Evolutionary conservation across 345 rosid species (phyloP), one percentile per base, ranked within the genome.

Genomic region (Draba incana): DNA sequence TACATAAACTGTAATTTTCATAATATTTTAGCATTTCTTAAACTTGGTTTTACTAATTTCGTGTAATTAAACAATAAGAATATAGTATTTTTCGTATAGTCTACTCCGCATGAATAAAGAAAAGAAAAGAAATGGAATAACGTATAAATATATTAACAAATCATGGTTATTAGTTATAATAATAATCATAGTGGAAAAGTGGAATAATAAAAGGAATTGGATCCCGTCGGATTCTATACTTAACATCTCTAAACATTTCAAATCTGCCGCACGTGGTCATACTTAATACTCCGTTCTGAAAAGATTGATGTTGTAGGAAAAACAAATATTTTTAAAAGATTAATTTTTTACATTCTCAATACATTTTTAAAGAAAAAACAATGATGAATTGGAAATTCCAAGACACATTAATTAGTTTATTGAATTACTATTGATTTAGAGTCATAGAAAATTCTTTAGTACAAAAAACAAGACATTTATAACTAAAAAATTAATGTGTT

Each of bases 181-280:
- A 45, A 55, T 46, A 64, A 64, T 23, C 70, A 37, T 64, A 63
- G 64, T 56, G 50, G 65, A 3, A 62, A 61, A 54, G 57, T 54
- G 25, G 70, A 37, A 47, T 57, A 25, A 10, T 16, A 4, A 30
- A 57, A 42, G 8, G 62, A 43, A 73, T 25, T 33, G 62, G 66
- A 73, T 58, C 66, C 67, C 31, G 39, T 66, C 71, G 25, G 72
- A 58, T 73, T 57, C 31, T 43, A 14, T 41, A 72, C 10, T 66
- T 14, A 72, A 41, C 59, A 58, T 63, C 12, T 37, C 35, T 35
- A 55, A 14, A 24, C 55, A 50, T 66, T 66, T 58, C 72, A 66
- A 58, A 73, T 73, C 72, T 66, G 24, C 13, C 77, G 58, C 77
- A 73, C 77, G 72, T 73, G 77, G 72, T 58, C 72, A 73, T 73